phyloP scores from a whole-genome alignment of 495 filamentous ascomycete genomes.

The Neurospora sublineolata region DNA sequence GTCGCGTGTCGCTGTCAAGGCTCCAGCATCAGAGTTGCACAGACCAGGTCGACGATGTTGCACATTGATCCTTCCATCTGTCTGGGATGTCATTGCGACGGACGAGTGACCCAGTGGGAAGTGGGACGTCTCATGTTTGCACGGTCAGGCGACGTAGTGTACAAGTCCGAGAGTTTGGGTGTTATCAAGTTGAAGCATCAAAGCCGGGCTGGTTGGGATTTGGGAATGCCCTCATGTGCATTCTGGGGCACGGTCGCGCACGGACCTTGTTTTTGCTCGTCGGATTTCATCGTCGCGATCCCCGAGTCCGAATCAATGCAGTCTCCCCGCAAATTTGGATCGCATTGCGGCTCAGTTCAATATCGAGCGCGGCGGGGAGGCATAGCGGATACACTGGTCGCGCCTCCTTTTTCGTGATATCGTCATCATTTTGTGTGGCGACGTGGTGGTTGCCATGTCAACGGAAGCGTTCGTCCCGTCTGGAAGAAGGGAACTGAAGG shows the following conservation, averaged over 20 bases:
- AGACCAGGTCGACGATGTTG: background rate
- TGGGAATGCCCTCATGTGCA: background rate
- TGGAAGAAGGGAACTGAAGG: background rate
- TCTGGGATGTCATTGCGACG: background rate
- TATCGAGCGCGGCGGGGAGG: background rate
- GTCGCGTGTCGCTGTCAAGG: background rate
- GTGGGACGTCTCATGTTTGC: background rate
- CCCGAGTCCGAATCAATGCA: background rate
- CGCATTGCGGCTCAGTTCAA: background rate
- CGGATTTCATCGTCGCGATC: background rate
- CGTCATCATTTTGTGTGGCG: background rate
- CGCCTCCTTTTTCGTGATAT: background rate
- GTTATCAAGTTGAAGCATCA: background rate
- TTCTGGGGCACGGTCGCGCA: background rate
- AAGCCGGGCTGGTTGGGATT: background rate
- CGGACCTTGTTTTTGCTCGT: background rate
- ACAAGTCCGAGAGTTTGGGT: background rate
- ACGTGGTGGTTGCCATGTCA: background rate
- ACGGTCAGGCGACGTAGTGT: background rate
- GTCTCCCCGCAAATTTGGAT: background rate
- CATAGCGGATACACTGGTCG: background rate
- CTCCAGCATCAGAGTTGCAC: background rate
- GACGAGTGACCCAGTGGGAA: background rate
- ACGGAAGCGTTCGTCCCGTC: background rate
- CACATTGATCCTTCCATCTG: background rate